Base-by-base conservation (phyloP, 139 green algal genomes). In the Microglena sp. region DNA sequence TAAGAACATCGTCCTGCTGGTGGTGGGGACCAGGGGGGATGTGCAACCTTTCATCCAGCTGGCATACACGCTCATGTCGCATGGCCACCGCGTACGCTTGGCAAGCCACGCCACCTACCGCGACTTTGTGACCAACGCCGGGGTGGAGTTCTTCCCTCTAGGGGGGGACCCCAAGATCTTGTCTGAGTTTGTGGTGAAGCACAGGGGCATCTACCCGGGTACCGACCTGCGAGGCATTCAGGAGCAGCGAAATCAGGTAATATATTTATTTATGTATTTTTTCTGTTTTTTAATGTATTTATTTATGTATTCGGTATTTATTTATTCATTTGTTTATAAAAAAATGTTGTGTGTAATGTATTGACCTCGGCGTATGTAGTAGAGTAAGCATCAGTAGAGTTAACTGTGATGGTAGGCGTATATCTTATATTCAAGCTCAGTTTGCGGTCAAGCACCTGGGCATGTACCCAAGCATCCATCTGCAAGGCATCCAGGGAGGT, bases 1-100 rank as follows among this genome's bases (percentile, higher is more conserved):
- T n/a, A n/a, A n/a, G n/a, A n/a, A n/a, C n/a, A n/a, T n/a, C n/a
- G n/a, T n/a, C n/a, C n/a, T n/a, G n/a, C n/a, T n/a, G n/a, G n/a
- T 84, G 1, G 71, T 87, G 24, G 86, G 86, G 50, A 92, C 85
- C 0, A 70, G 81, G 2, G 85, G 82, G 7, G 85, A 91, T 60
- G 83, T 91, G 56, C 85, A 92, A 70, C 86, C 86, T 1, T 89
- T 90, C 68, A 73, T 87, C 4, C 78, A 81, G 18, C 73, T 92
- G 15, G 82, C 74, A 1, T 44, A 80, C 1, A 40, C 70, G 65
- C 67, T 90, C 27, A 30, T 59, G 15, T 46, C 36, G 40, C 75
- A 77, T 66, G 79, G 82, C 1, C 82, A 88, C 53, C 44, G 72
- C 0, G 79, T 87, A 46, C 65, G 76, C 1, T 32, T 89, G 21